Percentiles rank a stretch among this genome's conserved stretches.
Conservation (phyloP, 495 filamentous ascomycete genomes). For the Penicillium maclennaniae region DNA sequence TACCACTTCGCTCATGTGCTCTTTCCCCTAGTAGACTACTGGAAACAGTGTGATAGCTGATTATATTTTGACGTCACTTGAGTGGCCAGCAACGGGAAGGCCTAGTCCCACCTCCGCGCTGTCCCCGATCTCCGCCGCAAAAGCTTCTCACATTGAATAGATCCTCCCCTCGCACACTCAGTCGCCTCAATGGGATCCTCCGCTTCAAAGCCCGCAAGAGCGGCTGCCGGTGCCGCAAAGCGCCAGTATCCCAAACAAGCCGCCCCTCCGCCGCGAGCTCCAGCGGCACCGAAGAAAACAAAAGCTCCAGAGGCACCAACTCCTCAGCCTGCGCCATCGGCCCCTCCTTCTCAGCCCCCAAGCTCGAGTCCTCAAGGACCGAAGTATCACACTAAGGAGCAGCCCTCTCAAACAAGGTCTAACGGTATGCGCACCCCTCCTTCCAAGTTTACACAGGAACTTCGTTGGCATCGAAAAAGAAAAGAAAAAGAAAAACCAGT, state of each 20-base stretch:
- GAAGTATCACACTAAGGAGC: slow-evolving; percentile 39
- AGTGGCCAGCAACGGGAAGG: slow-evolving; percentile 10
- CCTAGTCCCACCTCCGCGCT: slow-evolving; percentile 25
- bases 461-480: no score
- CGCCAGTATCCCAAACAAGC: slow-evolving; percentile 55
- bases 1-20: not conserved
- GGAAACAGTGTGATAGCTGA: not conserved
- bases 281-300: slow-evolving; percentile 16
- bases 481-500: not conserved
- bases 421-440: slow-evolving; percentile 20
- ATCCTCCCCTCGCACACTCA: not conserved
- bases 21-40: not conserved
- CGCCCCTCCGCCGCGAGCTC: slow-evolving; percentile 29
- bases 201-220: slow-evolving; percentile 57
- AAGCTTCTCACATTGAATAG: slow-evolving; percentile 5
- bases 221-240: slow-evolving; percentile 48
- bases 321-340: slow-evolving; percentile 13
- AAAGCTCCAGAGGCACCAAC: slow-evolving; percentile 23
- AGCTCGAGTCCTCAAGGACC: slow-evolving; percentile 24
- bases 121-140: slow-evolving; percentile 21
- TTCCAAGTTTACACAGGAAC: no score
- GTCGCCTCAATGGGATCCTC: slow-evolving; percentile 54
- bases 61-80: slow-evolving; percentile 28
- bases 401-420: slow-evolving; percentile 32
- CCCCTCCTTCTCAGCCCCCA: slow-evolving; percentile 27